Conservation (phyloP, 768 basidiomycete species). For the Lentinus brumalis region DNA sequence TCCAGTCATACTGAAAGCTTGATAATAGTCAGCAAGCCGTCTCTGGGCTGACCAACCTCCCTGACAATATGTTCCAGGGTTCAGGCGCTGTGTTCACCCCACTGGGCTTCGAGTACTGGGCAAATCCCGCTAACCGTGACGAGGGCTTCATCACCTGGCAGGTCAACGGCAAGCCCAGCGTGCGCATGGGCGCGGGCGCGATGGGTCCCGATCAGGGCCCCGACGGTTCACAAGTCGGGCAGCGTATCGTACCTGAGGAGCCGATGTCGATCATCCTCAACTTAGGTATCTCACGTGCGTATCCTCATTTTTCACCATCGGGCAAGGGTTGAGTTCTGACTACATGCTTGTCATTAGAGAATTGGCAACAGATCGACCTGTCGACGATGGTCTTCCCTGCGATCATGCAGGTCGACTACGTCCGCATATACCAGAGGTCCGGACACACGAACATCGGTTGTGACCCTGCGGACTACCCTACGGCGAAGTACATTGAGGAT, state of each 20-base stretch:
- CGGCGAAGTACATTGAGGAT: conserved; percentile 56
- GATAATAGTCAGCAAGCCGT: conserved; percentile 48
- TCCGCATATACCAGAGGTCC: conserved; percentile 76
- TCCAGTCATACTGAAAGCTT: background rate
- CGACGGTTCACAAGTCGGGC: conserved; percentile 52
- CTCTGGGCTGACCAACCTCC: conserved; percentile 47
- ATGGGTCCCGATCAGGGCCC: conserved; percentile 47
- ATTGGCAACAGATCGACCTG: conserved; percentile 66
- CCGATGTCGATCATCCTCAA: conserved; percentile 61
- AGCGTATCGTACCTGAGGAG: conserved; percentile 61
- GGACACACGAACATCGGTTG: conserved; percentile 65
- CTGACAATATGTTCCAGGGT: conserved; percentile 59
- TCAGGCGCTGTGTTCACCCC: conserved; percentile 52
- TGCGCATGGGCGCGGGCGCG: conserved; percentile 54
- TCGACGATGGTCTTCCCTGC: conserved; percentile 67
- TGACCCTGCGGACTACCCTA: conserved; percentile 65
- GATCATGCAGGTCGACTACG: conserved; percentile 74
- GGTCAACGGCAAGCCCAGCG: conserved; percentile 54
- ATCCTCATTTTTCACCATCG: background rate
- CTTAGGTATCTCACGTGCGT: conserved; percentile 58
- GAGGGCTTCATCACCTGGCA: conserved; percentile 80
- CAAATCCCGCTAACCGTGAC: conserved; percentile 52
- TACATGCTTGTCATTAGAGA: conserved; percentile 36
- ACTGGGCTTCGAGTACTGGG: conserved; percentile 76
- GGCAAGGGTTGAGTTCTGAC: no score